Evolutionary conservation across 2,329 filamentous ascomycete genomes (phyloP), one percentile per base, ranked within the genome.

Genomic region (Aspergillus sp.): DNA sequence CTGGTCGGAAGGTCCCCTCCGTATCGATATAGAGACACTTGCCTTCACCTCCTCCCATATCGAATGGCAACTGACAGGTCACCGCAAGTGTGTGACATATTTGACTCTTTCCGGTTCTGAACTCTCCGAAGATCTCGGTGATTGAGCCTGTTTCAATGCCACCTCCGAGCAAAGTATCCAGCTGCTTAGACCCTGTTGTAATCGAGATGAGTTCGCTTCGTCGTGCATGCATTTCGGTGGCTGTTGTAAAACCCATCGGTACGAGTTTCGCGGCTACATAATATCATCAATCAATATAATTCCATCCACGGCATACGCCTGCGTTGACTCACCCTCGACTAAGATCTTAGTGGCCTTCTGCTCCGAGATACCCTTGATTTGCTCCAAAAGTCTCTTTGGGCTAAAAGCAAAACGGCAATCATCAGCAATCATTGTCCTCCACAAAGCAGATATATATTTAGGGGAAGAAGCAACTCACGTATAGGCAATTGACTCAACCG

Each of bases 11-110:
- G 1, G 93, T 98, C 48, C 93, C 94, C 67, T 98, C 93, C 0
- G 93, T 98, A 59, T 98, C 93, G 53, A 98, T 98, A 61, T 98
- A 98, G 39, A 98, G 77, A 61, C 94, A 98, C 65, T 98, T 98
- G 37, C 93, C 93, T 70, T 98, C 93, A 28, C 94, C 93, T 44
- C 93, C 93, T 42, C 93, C 94, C 91, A 97, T 97, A 62, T 98
- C 93, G 64, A 98, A 97, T 1, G 93, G 93, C 35, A 98, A 69
- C 67, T 98, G 93, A 64, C 94, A 98, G 37, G 93, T 98, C 28
- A 98, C 93, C 0, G 94, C 93, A n/a, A 98, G 77, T 0, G 93
- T 98, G 66, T 98, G 94, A 59, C 93, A 98, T 45, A 98, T 91
- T 68, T 98, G 93, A 73, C 90, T 95, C 72, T 98, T 98, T 67